Percentiles rank a stretch among this genome's conserved stretches.
phyloP scores from a whole-genome alignment of 345 rosid species.

The Bruguiera sexangula region DNA sequence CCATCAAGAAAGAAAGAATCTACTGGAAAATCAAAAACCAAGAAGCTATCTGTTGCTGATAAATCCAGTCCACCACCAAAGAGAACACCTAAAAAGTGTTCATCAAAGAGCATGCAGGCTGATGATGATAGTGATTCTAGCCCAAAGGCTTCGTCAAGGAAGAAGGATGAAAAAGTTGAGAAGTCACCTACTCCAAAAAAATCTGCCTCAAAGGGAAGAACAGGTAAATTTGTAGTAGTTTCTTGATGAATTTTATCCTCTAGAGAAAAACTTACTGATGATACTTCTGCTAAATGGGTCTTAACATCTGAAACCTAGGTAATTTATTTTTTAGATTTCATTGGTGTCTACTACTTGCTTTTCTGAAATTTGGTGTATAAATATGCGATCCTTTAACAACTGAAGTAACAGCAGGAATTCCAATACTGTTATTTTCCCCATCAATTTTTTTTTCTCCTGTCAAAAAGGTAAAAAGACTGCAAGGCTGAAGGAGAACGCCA shows the following conservation, averaged over 20 bases:
- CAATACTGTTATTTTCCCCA: background rate
- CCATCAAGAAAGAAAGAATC: slow-evolving; percentile 49
- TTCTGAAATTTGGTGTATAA: too few species aligned
- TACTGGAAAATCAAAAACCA: slow-evolving; percentile 52
- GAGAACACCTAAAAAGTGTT: slow-evolving; percentile 42
- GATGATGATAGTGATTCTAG: slow-evolving; percentile 56
- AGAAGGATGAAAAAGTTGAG: slow-evolving; percentile 45
- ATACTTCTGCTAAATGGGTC: too few species aligned
- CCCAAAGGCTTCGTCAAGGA: slow-evolving; percentile 59
- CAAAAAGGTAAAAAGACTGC: slow-evolving; percentile 45
- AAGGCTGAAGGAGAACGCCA: slow-evolving; percentile 55
- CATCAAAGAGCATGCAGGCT: slow-evolving; percentile 40
- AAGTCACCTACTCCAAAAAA: slow-evolving; percentile 48
- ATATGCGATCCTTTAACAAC: too few species aligned
- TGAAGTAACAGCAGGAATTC: background rate
- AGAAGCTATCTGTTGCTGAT: slow-evolving; percentile 33
- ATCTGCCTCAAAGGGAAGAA: slow-evolving; percentile 65
- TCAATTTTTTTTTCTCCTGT: background rate
- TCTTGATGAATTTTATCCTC: too few species aligned
- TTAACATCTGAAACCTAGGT: too few species aligned
- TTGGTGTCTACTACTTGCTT: too few species aligned
- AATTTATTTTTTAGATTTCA: too few species aligned
- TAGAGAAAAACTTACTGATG: too few species aligned
- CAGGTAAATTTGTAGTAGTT: slow-evolving; percentile 31
- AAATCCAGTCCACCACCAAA: slow-evolving; percentile 49